These are phyloP conservation scores for Rutstroemia sp. DNA, from an alignment of 2,329 filamentous ascomycete genomes.

Conservation along the genomic window DNA sequence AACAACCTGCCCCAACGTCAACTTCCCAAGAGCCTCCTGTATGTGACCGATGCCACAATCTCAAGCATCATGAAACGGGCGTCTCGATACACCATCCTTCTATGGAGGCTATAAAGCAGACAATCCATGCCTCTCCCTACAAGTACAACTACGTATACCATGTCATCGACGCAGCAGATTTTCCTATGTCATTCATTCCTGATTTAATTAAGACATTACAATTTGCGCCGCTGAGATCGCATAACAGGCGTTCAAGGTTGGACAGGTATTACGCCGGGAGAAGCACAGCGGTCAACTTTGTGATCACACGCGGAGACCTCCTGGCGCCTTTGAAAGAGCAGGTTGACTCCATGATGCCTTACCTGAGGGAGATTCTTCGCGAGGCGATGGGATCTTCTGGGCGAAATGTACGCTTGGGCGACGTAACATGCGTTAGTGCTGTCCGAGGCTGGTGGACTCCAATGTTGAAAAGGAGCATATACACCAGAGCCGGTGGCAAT, in stretches of 20 bases:
- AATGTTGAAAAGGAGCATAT: slow-evolving; percentile 78
- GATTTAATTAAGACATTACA: slow-evolving; percentile 64
- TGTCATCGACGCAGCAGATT: slow-evolving; percentile 89
- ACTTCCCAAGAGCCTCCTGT: slow-evolving; percentile 41
- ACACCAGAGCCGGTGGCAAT: slow-evolving; percentile 71
- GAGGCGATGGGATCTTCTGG: slow-evolving; percentile 64
- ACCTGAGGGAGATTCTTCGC: slow-evolving; percentile 68
- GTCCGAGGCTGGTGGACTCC: slow-evolving; percentile 87
- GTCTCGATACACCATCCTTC: slow-evolving; percentile 72
- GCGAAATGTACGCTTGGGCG: slow-evolving; percentile 72
- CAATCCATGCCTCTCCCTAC: slow-evolving; percentile 81
- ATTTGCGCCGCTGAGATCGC: slow-evolving; percentile 66
- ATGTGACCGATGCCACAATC: slow-evolving; percentile 80
- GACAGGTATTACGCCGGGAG: slow-evolving; percentile 59
- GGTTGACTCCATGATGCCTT: slow-evolving; percentile 81
- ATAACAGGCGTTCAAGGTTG: slow-evolving; percentile 68
- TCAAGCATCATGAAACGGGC: slow-evolving; percentile 68
- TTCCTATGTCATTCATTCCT: slow-evolving; percentile 86
- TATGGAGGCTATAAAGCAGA: slow-evolving; percentile 72
- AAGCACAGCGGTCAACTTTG: slow-evolving; percentile 75
- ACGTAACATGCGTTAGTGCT: slow-evolving; percentile 79
- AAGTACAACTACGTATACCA: slow-evolving; percentile 94
- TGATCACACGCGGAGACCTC: slow-evolving; percentile 83
- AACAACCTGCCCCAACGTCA: background rate
- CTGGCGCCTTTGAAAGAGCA: slow-evolving; percentile 77